A percentile compares a stretch with the other conserved stretches of the same genome.
Conservation (phyloP, 805 yeast genomes). For the Millerozyma miso region DNA sequence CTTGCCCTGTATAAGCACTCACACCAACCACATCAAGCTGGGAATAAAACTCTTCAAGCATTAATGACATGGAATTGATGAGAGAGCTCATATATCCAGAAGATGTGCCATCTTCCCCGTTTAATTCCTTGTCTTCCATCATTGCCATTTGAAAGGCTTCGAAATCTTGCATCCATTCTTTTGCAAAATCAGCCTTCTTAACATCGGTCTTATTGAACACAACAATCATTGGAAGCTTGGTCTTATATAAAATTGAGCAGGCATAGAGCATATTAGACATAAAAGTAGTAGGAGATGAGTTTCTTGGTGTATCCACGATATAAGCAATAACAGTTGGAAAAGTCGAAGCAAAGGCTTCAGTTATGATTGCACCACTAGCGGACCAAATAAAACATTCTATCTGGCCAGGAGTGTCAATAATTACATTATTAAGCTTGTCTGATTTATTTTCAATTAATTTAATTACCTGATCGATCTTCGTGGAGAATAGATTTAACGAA, state of each 20-base stretch:
- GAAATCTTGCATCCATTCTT: conserved; percentile 97
- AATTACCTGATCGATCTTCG: conserved; percentile 95
- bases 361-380: conserved; percentile 93
- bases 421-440: conserved; percentile 56
- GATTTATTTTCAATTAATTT: conserved; percentile 76
- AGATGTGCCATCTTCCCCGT: conserved; percentile 54
- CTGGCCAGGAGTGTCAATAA: conserved; percentile 97
- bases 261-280: conserved; percentile 98
- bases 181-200: conserved; percentile 77
- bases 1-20: conserved; percentile 88
- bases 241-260: conserved; percentile 92
- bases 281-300: conserved; percentile 91
- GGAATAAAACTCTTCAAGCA: conserved; percentile 93
- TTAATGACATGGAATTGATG: conserved; percentile 90
- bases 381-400: conserved; percentile 98
- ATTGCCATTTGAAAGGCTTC: conserved; percentile 84
- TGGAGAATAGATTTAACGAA: conserved; percentile 83
- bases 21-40: conserved; percentile 91
- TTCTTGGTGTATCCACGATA: conserved; percentile 94
- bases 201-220: conserved; percentile 96
- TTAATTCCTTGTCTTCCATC: conserved; percentile 59
- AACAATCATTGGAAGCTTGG: conserved; percentile 92
- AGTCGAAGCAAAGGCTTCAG: conserved; percentile 93
- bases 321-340: conserved; percentile 96
- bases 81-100: conserved; percentile 93